Evolutionary conservation across 257 asterid genomes (phyloP), one percentile per base, ranked within the genome.

Genomic region (Petrea volubilis): DNA sequence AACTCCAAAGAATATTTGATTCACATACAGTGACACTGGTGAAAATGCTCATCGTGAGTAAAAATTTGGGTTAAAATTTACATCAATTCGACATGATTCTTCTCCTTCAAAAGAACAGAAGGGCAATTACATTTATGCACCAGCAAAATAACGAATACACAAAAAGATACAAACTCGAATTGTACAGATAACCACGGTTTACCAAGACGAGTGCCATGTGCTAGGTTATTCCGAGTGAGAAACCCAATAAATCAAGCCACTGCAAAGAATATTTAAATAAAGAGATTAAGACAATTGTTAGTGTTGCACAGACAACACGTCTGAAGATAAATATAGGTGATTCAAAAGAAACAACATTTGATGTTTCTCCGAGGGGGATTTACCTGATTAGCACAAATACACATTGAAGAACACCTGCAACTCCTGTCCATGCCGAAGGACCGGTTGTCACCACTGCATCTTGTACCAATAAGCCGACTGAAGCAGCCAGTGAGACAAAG

Each of bases 351-450:
- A 61, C 3, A 36, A 11, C 34, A 44, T 6, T 25, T 33, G 46
- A 12, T 33, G 8, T 12, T 5, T n/a, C 15, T 18, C 47, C 13
- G 9, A 21, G 8, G 14, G 8, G 55, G 29, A 5, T 59, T 61
- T 55, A 93, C 98, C 98, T 93, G 81, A 94, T 80, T 68, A 94
- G 78, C 21, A 91, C 90, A 67, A 82, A 88, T 21, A 91, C 97
- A 41, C 99, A 88, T 77, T 94, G 98, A 75, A 94, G 87, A 78
- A 91, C 88, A 25, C 99, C 97, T 14, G 97, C 99, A 76, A 89
- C 88, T 77, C 99, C 97, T 14, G 97, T 85, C 99, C 97, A 91
- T 1, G 97, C 77, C 9, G 99, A 89, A 11, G 97, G 99, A 28
- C 95, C 91, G 1, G 95, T 51, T 73, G 78, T 65, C 74, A 84